phyloP scores from a whole-genome alignment of 2,329 filamentous ascomycete genomes.

The Cordyceps sp. region DNA sequence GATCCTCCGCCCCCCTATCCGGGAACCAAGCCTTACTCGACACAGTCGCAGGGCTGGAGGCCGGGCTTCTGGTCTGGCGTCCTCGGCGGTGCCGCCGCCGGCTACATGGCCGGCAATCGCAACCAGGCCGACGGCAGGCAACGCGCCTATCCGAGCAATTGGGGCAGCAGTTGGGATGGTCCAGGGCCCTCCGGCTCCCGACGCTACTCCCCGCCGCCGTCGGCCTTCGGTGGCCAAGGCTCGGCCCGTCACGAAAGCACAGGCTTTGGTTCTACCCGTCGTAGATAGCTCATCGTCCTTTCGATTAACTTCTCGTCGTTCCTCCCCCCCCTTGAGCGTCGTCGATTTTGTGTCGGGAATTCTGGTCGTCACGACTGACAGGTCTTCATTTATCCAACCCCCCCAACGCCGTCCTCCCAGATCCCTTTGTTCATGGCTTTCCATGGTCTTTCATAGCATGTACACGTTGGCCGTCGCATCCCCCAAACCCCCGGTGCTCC shows the following conservation, averaged over 20 bases:
- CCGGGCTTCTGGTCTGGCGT: conserved; percentile 62
- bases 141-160: conserved; percentile 15
- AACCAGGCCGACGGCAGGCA: conserved; percentile 16
- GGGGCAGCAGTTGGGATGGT: too few relatives aligned
- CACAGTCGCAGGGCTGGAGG: conserved; percentile 34
- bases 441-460: conserved; percentile 5
- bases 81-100: conserved; percentile 52
- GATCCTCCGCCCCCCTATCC: conserved; percentile 34
- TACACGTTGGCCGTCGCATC: conserved; percentile 6
- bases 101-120: conserved; percentile 43
- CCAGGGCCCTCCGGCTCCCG: conserved; percentile 6
- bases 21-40: conserved; percentile 18
- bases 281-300: conserved; percentile 22
- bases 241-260: conserved; percentile 48
- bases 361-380: conserved; percentile 1
- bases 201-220: conserved; percentile 13
- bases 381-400: conserved; percentile 6
- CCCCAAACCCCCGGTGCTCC: conserved; percentile 3
- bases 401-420: conserved; percentile 2
- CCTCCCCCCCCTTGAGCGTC: not conserved
- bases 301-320: not conserved
- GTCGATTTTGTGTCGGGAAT: not conserved
- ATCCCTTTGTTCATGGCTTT: not conserved
- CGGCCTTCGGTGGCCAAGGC: conserved; percentile 13
- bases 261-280: conserved; percentile 53